Evolutionary conservation across 2,329 filamentous ascomycete species (phyloP), one percentile per base, ranked within the genome.

Genomic region (Graphilbum ipis-grandicollis): DNA sequence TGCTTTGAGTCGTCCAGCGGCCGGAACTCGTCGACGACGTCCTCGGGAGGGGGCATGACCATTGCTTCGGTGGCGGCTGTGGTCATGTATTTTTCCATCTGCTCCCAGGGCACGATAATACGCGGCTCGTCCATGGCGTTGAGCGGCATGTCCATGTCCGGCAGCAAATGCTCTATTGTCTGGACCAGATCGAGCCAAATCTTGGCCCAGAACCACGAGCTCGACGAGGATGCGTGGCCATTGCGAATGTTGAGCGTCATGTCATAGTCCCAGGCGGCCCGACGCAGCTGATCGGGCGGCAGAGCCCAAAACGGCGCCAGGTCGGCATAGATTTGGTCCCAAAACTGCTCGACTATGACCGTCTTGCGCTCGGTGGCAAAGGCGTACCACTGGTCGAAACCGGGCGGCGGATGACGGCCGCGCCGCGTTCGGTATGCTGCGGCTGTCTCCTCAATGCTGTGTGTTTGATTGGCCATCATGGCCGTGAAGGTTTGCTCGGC

Each of bases 41-140:
- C 56, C 6, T 59, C 59, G 5, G 60, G 53, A 0, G 10, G 26
- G 10, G 26, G 26, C 26, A 28, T 28, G 26, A 5, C 5, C 14
- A 8, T 12, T n/a, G n/a, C n/a, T 4, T 13, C 9, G 14, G 5
- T 7, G 26, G 10, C 26, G 9, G 26, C 26, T 13, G 9, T 28
- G 14, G 26, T 13, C 8, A 13, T 61, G 39, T 67, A 63, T 1
- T 52, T 51, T 19, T 68, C 55, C 35, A 79, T 66, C 6, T 71
- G 64, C 47, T 79, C 73, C 63, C 66, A 77, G 3, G 73, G 66
- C 2, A 71, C 68, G 12, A 79, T 63, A 9, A 80, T 48, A 19
- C 75, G 61, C 29, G 75, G 75, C 48, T 79, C 74, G 45, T 80
- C 75, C 64, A 79, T 71, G 23, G 67, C 60, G 43, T 79, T 80